A percentile compares a stretch with the other conserved stretches of the same genome.
Conservation (phyloP, 2,329 filamentous ascomycete genomes). For the Colletotrichum simmondsii region DNA sequence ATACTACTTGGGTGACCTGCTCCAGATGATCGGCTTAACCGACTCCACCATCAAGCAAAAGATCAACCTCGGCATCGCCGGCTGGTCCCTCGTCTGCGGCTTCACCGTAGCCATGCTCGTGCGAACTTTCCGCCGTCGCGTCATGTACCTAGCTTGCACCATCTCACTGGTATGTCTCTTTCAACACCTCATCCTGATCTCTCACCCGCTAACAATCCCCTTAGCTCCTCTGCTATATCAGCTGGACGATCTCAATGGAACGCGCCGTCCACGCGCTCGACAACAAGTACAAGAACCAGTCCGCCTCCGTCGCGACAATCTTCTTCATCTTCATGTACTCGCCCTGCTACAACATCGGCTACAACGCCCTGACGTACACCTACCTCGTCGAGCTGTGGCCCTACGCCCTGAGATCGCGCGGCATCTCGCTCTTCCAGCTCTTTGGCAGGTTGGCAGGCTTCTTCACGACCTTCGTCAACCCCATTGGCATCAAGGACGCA, state of each 20-base stretch:
- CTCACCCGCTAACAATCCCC: background rate
- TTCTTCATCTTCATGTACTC: conserved; percentile 68
- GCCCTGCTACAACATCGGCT: conserved; percentile 68
- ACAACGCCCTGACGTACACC: conserved; percentile 70
- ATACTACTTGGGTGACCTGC: conserved; percentile 59
- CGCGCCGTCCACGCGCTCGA: conserved; percentile 46
- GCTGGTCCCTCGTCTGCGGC: conserved; percentile 58
- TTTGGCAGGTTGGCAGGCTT: conserved; percentile 33
- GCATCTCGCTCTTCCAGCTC: conserved; percentile 56
- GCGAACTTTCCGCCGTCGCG: conserved; percentile 54
- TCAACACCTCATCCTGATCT: no score
- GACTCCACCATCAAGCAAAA: conserved; percentile 51
- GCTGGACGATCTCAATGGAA: conserved; percentile 61
- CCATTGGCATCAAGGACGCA: conserved; percentile 31
- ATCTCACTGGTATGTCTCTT: conserved; percentile 37
- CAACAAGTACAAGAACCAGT: conserved; percentile 40
- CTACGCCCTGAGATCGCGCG: conserved; percentile 64
- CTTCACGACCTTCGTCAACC: conserved; percentile 37
- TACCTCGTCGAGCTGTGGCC: conserved; percentile 71
- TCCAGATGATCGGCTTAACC: conserved; percentile 57
- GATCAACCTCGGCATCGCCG: conserved; percentile 59
- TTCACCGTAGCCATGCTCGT: conserved; percentile 54
- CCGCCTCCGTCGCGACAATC: conserved; percentile 53
- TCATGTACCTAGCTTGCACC: conserved; percentile 61
- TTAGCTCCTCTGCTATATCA: conserved; percentile 56